Conservation (phyloP, 2,329 filamentous ascomycete species). For the Lecanosticta acicola region DNA sequence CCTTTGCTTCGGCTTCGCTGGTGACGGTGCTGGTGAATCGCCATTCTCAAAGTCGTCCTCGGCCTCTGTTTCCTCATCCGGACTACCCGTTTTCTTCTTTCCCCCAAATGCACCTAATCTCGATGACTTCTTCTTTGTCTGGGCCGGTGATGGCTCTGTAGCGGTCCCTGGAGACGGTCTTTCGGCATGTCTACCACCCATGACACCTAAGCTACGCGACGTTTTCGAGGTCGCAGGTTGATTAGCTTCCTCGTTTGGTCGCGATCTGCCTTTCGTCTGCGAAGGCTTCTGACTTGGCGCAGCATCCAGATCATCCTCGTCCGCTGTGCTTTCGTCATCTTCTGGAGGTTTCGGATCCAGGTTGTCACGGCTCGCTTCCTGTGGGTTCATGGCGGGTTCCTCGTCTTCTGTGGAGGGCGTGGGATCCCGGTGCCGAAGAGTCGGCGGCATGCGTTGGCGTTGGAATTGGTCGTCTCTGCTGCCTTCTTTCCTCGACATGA, state of each 20-base stretch:
- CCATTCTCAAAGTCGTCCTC: too few relatives aligned
- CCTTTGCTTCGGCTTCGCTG: slow-evolving; percentile 13
- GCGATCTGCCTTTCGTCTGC: slow-evolving; percentile 7
- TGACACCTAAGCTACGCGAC: slow-evolving; percentile 2
- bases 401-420: slow-evolving; percentile 12
- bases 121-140: not conserved
- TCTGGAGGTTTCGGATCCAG: slow-evolving; percentile 1
- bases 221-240: not conserved
- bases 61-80: not conserved
- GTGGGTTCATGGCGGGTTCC: not conserved
- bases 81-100: slow-evolving; percentile 2
- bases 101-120: slow-evolving; percentile 18
- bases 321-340: slow-evolving; percentile 35
- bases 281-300: slow-evolving; percentile 14
- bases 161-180: not conserved
- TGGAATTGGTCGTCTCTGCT: slow-evolving; percentile 21
- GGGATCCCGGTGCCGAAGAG: slow-evolving; percentile 24
- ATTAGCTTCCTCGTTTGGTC: slow-evolving; percentile 6
- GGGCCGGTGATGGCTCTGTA: slow-evolving; percentile 3
- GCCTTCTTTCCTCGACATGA: slow-evolving; percentile 1
- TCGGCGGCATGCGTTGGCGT: slow-evolving; percentile 24
- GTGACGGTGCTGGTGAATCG: not conserved
- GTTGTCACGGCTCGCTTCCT: not conserved
- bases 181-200: slow-evolving; percentile 16
- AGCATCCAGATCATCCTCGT: slow-evolving; percentile 37